These are phyloP conservation scores for Setaria italica DNA, from an alignment of 202 grass and related monocot genomes.

Conservation along the genomic window DNA sequence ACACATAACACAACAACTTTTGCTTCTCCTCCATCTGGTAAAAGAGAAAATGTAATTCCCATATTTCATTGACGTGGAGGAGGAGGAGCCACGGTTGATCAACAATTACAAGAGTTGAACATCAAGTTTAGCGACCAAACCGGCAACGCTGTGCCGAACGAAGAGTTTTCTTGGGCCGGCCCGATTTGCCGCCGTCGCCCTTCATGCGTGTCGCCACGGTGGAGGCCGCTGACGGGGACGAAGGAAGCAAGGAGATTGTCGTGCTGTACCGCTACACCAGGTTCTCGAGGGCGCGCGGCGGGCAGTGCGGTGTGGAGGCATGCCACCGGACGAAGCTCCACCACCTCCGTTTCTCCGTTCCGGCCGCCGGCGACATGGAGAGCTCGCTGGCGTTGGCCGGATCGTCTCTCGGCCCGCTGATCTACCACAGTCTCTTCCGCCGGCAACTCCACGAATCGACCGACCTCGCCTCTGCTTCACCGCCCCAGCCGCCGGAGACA, in stretches of 20 bases:
- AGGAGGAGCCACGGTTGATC: no score
- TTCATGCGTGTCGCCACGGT: neutral
- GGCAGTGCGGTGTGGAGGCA: neutral
- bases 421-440: neutral
- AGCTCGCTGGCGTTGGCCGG: neutral
- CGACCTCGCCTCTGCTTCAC: no score
- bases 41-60: no score
- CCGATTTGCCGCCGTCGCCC: neutral
- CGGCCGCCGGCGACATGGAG: neutral
- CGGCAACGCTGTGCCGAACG: neutral
- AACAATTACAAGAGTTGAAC: no score
- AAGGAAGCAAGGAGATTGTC: slow-evolving; percentile 8
- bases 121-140: no score
- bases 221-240: neutral
- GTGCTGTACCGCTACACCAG: slow-evolving; percentile 38
- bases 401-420: slow-evolving; percentile 11
- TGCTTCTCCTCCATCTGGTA: no score
- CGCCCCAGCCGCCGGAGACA: no score
- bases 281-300: neutral
- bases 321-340: slow-evolving; percentile 7
- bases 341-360: neutral
- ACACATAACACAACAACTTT: no score
- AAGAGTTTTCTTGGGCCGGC: neutral
- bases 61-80: no score
- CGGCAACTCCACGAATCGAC: neutral